These are phyloP conservation scores for Tylopilus felleus DNA, from an alignment of 768 basidiomycete genomes.

Conservation along the genomic window DNA sequence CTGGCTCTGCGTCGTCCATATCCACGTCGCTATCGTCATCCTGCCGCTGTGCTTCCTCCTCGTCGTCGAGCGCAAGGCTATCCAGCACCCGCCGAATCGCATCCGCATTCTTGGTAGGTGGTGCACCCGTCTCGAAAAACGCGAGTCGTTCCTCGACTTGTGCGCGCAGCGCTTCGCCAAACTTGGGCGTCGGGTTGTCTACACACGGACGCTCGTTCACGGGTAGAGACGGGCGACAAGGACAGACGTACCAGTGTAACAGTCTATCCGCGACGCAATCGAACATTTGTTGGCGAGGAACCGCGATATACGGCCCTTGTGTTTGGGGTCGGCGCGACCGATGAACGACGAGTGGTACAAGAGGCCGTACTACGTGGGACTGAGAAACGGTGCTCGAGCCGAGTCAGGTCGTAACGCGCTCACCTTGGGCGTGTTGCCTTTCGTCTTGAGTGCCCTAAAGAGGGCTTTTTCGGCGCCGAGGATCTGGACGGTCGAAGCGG, in stretches of 20 bases:
- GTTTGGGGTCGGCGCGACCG: conserved; percentile 88
- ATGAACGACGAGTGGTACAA: conserved; percentile 97
- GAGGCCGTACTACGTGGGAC: conserved; percentile 77
- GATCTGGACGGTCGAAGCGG: conserved; percentile 97
- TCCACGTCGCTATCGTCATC: conserved; percentile 37
- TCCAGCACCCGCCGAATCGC: conserved; percentile 88
- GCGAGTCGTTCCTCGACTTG: conserved; percentile 95
- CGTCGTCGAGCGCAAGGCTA: conserved; percentile 64
- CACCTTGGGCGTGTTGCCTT: conserved; percentile 97
- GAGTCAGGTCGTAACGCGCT: neutral
- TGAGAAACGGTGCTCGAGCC: neutral
- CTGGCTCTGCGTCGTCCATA: conserved; percentile 42
- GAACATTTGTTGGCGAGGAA: conserved; percentile 99
- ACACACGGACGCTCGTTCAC: neutral
- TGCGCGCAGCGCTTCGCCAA: conserved; percentile 87
- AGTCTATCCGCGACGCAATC: conserved; percentile 95
- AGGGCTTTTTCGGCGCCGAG: conserved; percentile 97
- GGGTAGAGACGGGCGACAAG: neutral
- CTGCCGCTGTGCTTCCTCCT: neutral
- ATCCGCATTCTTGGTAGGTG: conserved; percentile 88
- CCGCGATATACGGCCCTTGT: conserved; percentile 97
- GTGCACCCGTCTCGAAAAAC: conserved; percentile 90
- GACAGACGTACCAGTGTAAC: conserved; percentile 66
- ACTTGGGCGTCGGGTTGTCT: conserved; percentile 87
- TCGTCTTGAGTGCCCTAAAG: conserved; percentile 96